A percentile compares a stretch with the other conserved stretches of the same genome.
Conservation (phyloP, 495 filamentous ascomycete genomes). For the Acidiella bohemica region DNA sequence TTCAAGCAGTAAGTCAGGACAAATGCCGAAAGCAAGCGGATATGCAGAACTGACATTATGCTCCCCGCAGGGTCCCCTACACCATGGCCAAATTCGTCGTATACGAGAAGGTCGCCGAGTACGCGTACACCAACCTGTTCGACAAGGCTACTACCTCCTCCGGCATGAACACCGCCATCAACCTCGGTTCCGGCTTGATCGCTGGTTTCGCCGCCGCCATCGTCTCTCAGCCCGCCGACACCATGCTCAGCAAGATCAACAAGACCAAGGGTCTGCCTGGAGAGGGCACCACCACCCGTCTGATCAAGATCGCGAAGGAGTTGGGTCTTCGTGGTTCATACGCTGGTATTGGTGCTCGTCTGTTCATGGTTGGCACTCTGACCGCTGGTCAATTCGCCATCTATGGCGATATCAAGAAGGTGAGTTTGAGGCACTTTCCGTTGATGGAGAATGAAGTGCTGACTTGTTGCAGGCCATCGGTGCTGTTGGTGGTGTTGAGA, state of each 20-base stretch:
- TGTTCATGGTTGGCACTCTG: conserved; percentile 72
- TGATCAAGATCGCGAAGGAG: conserved; percentile 94
- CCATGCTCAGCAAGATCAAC: conserved; percentile 99
- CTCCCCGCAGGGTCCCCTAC: conserved; percentile 68
- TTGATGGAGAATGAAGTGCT: neutral
- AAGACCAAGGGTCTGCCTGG: conserved; percentile 95
- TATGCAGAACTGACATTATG: neutral
- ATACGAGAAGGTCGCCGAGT: conserved; percentile 90
- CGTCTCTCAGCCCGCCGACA: conserved; percentile 96
- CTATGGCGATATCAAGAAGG: conserved; percentile 60
- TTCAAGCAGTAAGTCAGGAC: conserved; percentile 59
- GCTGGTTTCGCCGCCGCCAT: conserved; percentile 95
- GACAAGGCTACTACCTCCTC: conserved; percentile 68
- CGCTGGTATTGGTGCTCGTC: conserved; percentile 82
- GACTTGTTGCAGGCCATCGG: conserved; percentile 31
- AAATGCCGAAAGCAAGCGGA: too few relatives aligned
- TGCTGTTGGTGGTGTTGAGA: conserved; percentile 60
- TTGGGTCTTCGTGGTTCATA: conserved; percentile 81
- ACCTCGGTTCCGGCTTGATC: conserved; percentile 88
- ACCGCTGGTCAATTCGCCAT: conserved; percentile 96
- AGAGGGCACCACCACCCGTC: conserved; percentile 79
- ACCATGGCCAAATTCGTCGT: conserved; percentile 99
- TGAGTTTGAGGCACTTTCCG: conserved; percentile 8
- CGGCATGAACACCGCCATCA: conserved; percentile 69
- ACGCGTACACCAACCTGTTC: conserved; percentile 47